Evolutionary conservation across 306 rosid species (phyloP), one percentile per base, ranked within the genome.

Genomic region (Castanea mollissima): DNA sequence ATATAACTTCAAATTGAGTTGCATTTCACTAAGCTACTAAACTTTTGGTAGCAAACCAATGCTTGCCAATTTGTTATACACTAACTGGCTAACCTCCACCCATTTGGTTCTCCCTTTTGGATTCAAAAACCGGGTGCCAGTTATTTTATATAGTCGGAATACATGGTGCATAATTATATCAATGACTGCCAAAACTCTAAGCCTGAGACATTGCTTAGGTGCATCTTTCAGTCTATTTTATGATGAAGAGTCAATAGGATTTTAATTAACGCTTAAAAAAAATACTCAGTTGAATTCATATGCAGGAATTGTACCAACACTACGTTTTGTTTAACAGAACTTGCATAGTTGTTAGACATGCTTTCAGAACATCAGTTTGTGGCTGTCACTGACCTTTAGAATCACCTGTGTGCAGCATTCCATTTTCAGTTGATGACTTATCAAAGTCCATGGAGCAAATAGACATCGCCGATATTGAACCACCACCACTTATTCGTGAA

Each of bases 341-440:
- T 41, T 41, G 46, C 46, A 41, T 8, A 41, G 46, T 41, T 41
- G 46, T 41, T 41, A 41, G 46, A 41, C 3, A 41, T 41, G 46
- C 46, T 41, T 41, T 41, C 68, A 75, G 46, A 44, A 21, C 56
- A 44, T 44, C 49, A 74, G 46, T 31, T 72, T 32, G 19, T 62
- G 69, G 34, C 38, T 74, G 73, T 56, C 69, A 72, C 79, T 80
- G 32, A 77, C 76, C 59, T 57, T 54, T 29, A 64, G 52, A 71
- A 62, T 77, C 69, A 74, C 38, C 67, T 62, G 58, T 72, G 32
- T 78, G 86, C 89, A 88, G 91, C 77, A 88, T 88, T 81, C 91
- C 91, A 2, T 88, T 88, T 81, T 88, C 91, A 21, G 91, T 86
- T 27, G 91, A 88, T 79, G 91, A 88, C 86, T 65, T 88, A 82